These are phyloP conservation scores for Chaetomium globosum DNA, from an alignment of 2,329 filamentous ascomycete species.

Conservation along the genomic window DNA sequence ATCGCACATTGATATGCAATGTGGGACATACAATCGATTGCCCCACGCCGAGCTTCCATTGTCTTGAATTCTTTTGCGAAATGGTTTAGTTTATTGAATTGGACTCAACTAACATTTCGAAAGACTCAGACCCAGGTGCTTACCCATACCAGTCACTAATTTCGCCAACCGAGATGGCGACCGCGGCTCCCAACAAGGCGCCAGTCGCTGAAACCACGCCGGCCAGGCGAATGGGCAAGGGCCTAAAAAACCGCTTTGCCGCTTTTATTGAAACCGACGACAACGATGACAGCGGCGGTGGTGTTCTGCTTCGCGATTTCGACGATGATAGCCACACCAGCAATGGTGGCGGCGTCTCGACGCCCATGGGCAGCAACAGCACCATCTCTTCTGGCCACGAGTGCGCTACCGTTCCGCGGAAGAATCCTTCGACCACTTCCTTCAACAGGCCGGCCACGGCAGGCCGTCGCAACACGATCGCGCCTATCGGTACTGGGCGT, in stretches of 20 bases:
- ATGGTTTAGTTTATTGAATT: neutral
- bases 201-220: slow-evolving; percentile 2
- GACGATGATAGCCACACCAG: slow-evolving; percentile 16
- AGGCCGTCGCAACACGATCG: slow-evolving; percentile 18
- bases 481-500: slow-evolving; percentile 25
- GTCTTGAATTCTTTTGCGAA: neutral
- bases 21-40: neutral
- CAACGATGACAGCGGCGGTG: slow-evolving; percentile 20
- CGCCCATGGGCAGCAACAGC: slow-evolving; percentile 7
- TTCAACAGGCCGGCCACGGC: neutral
- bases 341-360: neutral
- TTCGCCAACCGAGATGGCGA: slow-evolving; percentile 8
- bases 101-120: slow-evolving; percentile 9
- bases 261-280: slow-evolving; percentile 21
- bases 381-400: slow-evolving; percentile 5
- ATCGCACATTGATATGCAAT: neutral
- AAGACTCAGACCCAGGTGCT: neutral
- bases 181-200: neutral
- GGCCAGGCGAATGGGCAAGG: neutral
- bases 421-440: neutral
- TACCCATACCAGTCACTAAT: neutral
- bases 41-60: slow-evolving; percentile 11
- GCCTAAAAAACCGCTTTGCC: slow-evolving; percentile 3
- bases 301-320: slow-evolving; percentile 29
- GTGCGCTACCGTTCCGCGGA: neutral